These are phyloP conservation scores for Fragilariopsis cylindrus DNA, from an alignment of 108 stramenopile genomes.

Conservation along the genomic window DNA sequence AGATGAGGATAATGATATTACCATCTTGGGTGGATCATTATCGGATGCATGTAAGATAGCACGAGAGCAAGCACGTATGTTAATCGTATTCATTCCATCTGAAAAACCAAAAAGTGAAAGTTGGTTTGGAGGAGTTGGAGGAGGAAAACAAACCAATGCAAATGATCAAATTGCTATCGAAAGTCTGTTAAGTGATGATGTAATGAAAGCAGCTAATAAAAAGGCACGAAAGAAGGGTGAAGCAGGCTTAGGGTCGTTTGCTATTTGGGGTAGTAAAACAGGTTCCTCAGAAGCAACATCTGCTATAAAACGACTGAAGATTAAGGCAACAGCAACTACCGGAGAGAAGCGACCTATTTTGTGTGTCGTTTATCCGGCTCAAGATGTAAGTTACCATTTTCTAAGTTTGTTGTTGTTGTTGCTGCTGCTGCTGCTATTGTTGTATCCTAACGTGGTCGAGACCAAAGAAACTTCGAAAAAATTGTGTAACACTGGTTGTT, in stretches of 20 bases:
- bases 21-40: conserved; percentile 46
- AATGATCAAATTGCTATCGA: conserved; percentile 42
- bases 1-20: neutral
- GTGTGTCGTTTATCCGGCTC: conserved; percentile 57
- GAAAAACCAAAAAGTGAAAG: conserved; percentile 29
- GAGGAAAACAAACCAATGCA: conserved; percentile 12
- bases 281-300: conserved; percentile 48
- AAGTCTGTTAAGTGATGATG: conserved; percentile 53
- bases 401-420: too few species aligned
- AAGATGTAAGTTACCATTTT: too few species aligned
- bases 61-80: conserved; percentile 60
- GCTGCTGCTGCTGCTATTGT: too few species aligned
- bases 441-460: too few species aligned
- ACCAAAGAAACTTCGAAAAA: too few species aligned
- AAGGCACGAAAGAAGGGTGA: conserved; percentile 49
- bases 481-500: too few species aligned
- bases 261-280: conserved; percentile 66
- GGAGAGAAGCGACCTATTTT: conserved; percentile 55
- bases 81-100: conserved; percentile 72
- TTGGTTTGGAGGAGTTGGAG: neutral
- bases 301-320: conserved; percentile 67
- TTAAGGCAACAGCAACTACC: conserved; percentile 38
- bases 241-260: conserved; percentile 50
- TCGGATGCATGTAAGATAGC: conserved; percentile 54
- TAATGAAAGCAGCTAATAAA: conserved; percentile 47